These are phyloP conservation scores for Saturnispora zaruensis DNA, from an alignment of 805 yeast species.

Conservation along the genomic window DNA sequence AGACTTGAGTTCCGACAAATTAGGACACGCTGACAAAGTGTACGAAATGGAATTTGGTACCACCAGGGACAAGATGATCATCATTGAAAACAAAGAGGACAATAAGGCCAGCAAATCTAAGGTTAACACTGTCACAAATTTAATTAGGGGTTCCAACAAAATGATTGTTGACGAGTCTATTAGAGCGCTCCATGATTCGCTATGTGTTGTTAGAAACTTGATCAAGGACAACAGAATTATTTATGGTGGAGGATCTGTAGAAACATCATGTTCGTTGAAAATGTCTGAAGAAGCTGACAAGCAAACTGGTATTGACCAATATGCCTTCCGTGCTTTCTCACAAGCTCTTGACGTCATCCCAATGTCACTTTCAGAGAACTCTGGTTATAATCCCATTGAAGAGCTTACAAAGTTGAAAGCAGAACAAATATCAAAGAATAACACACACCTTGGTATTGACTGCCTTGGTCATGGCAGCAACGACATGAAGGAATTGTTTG, in stretches of 20 bases:
- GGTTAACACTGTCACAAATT: constrained; percentile 59
- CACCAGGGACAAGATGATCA: constrained; percentile 91
- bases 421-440: constrained; percentile 67
- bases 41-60: constrained; percentile 93
- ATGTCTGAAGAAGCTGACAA: constrained; percentile 87
- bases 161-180: constrained; percentile 97
- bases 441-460: constrained; percentile 80
- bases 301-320: constrained; percentile 93
- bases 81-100: constrained; percentile 81
- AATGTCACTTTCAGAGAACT: constrained; percentile 92
- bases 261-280: constrained; percentile 84
- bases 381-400: constrained; percentile 92
- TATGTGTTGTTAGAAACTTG: constrained; percentile 95
- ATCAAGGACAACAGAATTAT: constrained; percentile 88
- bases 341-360: constrained; percentile 87
- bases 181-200: constrained; percentile 92
- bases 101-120: constrained; percentile 38
- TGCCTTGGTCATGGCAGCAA: constrained; percentile 82
- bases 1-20: constrained; percentile 70
- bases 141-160: constrained; percentile 90
- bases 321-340: constrained; percentile 93
- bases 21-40: constrained; percentile 82
- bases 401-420: constrained; percentile 77
- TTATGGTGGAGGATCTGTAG: constrained; percentile 99
- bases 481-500: constrained; percentile 91